Percentiles rank a stretch among this genome's conserved stretches.
phyloP scores from a whole-genome alignment of 2,329 filamentous ascomycete genomes.

The Pseudogymnoascus sp. region DNA sequence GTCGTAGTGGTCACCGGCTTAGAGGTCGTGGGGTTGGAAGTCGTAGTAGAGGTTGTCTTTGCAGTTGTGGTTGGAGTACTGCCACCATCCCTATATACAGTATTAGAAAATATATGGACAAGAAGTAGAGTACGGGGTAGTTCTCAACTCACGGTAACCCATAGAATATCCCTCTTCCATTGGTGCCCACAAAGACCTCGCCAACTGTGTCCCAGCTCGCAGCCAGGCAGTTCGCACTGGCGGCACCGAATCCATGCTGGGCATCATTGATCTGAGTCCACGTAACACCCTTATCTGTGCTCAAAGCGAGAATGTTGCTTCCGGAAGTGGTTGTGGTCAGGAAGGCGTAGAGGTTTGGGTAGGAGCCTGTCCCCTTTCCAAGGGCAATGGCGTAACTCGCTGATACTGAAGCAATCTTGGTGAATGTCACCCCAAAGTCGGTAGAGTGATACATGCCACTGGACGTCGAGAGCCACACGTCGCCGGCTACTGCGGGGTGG shows the following conservation, averaged over 20 bases:
- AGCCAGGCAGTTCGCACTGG: constrained; percentile 23
- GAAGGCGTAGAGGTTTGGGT: constrained; percentile 25
- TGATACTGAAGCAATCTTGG: constrained; percentile 16
- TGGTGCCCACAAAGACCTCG: constrained; percentile 29
- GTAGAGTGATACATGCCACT: constrained; percentile 46
- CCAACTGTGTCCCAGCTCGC: constrained; percentile 25
- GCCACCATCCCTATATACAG: constrained; percentile 14
- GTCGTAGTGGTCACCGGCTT: constrained; percentile 6
- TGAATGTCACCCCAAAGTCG: constrained; percentile 40
- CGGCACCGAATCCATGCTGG: constrained; percentile 23
- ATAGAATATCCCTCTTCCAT: constrained; percentile 30
- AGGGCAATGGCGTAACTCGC: constrained; percentile 18
- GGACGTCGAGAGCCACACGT: constrained; percentile 51
- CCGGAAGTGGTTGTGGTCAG: constrained; percentile 20
- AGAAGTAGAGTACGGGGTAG: not conserved
- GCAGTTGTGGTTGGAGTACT: constrained; percentile 20
- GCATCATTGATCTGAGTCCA: constrained; percentile 26
- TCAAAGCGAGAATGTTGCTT: constrained; percentile 21
- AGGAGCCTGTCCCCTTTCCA: constrained; percentile 20
- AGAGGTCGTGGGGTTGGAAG: constrained; percentile 11
- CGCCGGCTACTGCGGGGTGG: constrained; percentile 49
- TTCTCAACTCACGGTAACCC: constrained; percentile 16
- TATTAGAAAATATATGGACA: not conserved
- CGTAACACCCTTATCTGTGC: constrained; percentile 23
- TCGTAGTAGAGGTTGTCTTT: constrained; percentile 12